These are phyloP conservation scores for Solanum chmielewskii DNA, from an alignment of 257 asterid species.

Conservation along the genomic window DNA sequence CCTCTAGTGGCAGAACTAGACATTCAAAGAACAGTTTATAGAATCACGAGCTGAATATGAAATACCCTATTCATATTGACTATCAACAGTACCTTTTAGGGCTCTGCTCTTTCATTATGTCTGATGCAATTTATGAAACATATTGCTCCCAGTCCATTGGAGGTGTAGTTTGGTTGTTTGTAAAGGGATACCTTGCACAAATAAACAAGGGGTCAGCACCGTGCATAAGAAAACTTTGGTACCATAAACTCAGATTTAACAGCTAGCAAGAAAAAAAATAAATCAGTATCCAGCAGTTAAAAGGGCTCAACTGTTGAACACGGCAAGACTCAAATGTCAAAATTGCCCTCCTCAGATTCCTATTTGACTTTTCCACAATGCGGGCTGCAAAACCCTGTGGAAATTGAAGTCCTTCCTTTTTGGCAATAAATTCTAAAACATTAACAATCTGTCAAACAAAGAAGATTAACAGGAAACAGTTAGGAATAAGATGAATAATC, in stretches of 20 bases:
- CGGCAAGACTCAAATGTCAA: conserved; percentile 85
- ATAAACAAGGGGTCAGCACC: neutral
- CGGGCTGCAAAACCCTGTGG: conserved; percentile 77
- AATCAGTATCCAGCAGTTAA: conserved; percentile 1
- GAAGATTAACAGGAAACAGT: neutral
- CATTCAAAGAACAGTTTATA: neutral
- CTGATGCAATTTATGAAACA: conserved; percentile 78
- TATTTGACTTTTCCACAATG: conserved; percentile 70
- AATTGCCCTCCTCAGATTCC: conserved; percentile 90
- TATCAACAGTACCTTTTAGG: conserved; percentile 65
- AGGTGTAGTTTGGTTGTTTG: conserved; percentile 59
- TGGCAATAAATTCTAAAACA: conserved; percentile 82
- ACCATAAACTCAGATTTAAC: neutral
- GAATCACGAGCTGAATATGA: neutral
- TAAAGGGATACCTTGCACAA: conserved; percentile 71
- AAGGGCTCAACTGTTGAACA: conserved; percentile 73
- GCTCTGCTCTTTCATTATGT: conserved; percentile 89
- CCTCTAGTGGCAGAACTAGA: neutral
- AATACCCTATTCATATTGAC: neutral
- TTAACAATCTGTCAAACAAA: conserved; percentile 40
- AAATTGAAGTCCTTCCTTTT: conserved; percentile 79
- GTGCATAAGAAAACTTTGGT: neutral
- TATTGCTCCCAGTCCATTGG: conserved; percentile 99
- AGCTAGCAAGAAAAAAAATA: neutral
- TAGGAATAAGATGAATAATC: neutral